Percentiles rank a stretch among this genome's conserved stretches.
Evolutionary conservation across 2,329 filamentous ascomycete species (phyloP).

Genomic region (Mariannaea sp.): DNA sequence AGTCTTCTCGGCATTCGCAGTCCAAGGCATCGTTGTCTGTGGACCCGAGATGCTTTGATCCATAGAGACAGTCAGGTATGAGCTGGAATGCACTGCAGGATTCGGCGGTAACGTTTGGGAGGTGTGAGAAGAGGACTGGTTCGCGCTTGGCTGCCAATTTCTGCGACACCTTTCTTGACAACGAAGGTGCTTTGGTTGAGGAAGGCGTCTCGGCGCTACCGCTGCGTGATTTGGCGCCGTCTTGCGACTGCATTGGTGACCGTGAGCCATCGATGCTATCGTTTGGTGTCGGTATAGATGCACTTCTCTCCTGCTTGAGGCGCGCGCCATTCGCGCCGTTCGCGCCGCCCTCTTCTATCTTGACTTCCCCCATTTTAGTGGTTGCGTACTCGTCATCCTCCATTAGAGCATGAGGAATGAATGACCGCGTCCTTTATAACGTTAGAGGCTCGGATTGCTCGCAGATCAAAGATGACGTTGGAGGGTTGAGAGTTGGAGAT

Average conservation of each 20-base stretch:
- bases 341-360: conserved; percentile 47
- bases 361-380: conserved; percentile 51
- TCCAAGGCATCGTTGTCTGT: conserved; percentile 90
- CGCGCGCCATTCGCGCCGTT: conserved; percentile 39
- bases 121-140: conserved; percentile 70
- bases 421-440: conserved; percentile 19
- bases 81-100: conserved; percentile 78
- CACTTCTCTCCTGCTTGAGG: conserved; percentile 49
- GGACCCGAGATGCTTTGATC: conserved; percentile 86
- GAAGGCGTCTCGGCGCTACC: conserved; percentile 55
- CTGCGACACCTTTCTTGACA: conserved; percentile 73
- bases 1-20: conserved; percentile 94
- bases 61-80: conserved; percentile 86
- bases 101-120: conserved; percentile 78
- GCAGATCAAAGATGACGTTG: conserved; percentile 17
- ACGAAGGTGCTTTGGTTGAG: conserved; percentile 66
- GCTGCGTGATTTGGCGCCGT: conserved; percentile 52
- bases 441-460: conserved; percentile 12
- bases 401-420: conserved; percentile 41
- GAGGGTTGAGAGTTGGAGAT: conserved; percentile 21
- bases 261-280: conserved; percentile 34
- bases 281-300: conserved; percentile 45
- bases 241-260: conserved; percentile 51
- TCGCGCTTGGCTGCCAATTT: conserved; percentile 65
- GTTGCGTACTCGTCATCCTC: conserved; percentile 49